phyloP scores from a whole-genome alignment of 371 early-diverging fungal genomes.

The Conidiobolus incongruus region DNA sequence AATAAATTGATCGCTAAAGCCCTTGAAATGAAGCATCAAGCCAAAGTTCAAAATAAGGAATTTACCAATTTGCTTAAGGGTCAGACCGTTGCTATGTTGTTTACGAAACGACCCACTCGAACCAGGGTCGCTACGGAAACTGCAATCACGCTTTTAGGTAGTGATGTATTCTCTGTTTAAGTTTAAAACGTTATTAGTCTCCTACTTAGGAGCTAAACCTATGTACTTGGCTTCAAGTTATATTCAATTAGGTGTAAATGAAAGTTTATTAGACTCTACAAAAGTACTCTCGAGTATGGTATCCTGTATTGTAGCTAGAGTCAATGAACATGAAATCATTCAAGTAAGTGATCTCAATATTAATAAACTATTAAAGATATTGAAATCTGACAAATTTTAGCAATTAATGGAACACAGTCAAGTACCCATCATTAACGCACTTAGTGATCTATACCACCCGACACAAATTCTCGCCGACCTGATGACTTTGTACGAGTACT shows the following conservation, averaged over 20 bases:
- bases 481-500: conserved; percentile 73
- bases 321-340: conserved; percentile 70
- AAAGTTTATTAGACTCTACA: conserved; percentile 68
- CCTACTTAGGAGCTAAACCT: conserved; percentile 56
- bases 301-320: conserved; percentile 80
- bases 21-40: conserved; percentile 21
- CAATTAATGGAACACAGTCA: conserved; percentile 57
- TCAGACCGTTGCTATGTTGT: conserved; percentile 63
- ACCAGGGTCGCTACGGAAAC: conserved; percentile 89
- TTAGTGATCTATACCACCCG: conserved; percentile 83
- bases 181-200: background rate
- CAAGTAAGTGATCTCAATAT: conserved; percentile 24
- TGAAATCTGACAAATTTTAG: too few relatives aligned
- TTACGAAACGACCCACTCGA: conserved; percentile 84
- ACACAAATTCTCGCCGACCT: conserved; percentile 90
- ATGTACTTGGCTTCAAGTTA: conserved; percentile 83
- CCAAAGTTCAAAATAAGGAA: conserved; percentile 18
- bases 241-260: conserved; percentile 86
- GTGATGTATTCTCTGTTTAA: background rate
- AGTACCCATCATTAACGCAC: conserved; percentile 87
- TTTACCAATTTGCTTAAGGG: conserved; percentile 36
- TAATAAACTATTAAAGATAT: too few relatives aligned
- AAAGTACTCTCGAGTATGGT: conserved; percentile 84
- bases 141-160: conserved; percentile 63
- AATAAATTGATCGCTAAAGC: conserved; percentile 17